Evolutionary conservation across 2,329 filamentous ascomycete species (phyloP).

Genomic region (Celoporthe dispersa): DNA sequence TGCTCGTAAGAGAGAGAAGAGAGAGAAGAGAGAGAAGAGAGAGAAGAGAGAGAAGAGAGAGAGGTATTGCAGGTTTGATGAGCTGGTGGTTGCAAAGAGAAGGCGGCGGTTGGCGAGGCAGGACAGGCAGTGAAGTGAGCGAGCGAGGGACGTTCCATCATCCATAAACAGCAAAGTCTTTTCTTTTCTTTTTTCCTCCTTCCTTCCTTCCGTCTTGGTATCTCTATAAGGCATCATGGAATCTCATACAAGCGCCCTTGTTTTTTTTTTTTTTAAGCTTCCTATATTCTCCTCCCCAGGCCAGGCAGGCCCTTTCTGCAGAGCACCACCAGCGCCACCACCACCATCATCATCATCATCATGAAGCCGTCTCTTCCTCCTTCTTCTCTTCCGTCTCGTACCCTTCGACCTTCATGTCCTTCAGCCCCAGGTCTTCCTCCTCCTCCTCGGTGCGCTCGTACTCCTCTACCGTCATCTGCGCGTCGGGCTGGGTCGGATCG

Average conservation of each 20-base stretch:
- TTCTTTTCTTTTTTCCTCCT: no score
- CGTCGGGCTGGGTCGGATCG: conserved; percentile 70
- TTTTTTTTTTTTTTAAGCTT: background rate
- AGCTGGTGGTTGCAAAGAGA: background rate
- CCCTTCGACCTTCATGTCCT: conserved; percentile 89
- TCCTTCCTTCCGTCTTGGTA: conserved; percentile 19
- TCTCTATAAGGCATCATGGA: conserved; percentile 22
- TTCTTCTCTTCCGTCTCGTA: conserved; percentile 60
- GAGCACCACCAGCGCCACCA: no score
- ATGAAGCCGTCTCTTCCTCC: conserved; percentile 34
- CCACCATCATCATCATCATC: background rate
- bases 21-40: no score
- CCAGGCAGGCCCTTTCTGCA: background rate
- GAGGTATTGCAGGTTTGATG: no score
- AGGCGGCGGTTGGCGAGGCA: background rate
- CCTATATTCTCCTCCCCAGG: background rate
- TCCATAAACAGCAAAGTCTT: background rate
- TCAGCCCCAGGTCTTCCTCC: conserved; percentile 88
- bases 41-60: no score
- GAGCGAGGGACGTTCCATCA: background rate
- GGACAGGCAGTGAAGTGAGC: background rate
- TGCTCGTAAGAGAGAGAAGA: no score
- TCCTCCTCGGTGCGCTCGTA: conserved; percentile 91
- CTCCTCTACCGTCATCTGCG: conserved; percentile 78
- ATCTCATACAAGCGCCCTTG: background rate